These are phyloP conservation scores for Primulina eburnea DNA, from an alignment of 257 asterid genomes.

Conservation along the genomic window DNA sequence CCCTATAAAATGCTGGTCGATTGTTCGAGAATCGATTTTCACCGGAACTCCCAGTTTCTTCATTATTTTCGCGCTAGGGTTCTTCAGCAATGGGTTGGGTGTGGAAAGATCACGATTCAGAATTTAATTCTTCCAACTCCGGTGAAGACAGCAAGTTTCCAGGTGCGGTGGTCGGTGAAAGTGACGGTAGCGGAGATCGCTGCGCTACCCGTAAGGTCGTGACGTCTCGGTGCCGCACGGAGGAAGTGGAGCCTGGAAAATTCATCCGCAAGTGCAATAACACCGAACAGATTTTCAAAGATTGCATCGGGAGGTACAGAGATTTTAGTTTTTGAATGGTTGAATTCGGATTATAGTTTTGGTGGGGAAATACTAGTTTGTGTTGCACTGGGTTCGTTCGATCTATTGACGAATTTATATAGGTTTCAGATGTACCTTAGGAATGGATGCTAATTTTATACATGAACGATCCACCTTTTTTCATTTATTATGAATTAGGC, in stretches of 20 bases:
- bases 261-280: conserved; percentile 82
- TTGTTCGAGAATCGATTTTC: too few species aligned
- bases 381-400: background rate
- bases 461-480: background rate
- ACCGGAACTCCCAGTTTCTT: too few species aligned
- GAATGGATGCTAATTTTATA: background rate
- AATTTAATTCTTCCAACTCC: too few species aligned
- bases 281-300: conserved; percentile 63
- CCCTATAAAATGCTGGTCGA: too few species aligned
- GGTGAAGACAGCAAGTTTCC: too few species aligned
- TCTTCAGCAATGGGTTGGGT: conserved; percentile 58
- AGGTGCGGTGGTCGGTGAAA: conserved; percentile 11
- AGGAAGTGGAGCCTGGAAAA: conserved; percentile 80
- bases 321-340: too few species aligned
- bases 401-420: conserved; percentile 1
- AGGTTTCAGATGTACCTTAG: background rate
- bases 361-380: background rate
- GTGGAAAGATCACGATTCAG: too few species aligned
- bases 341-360: background rate
- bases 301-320: conserved; percentile 69
- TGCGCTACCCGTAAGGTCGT: conserved; percentile 66
- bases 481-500: background rate
- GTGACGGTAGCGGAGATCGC: conserved; percentile 28
- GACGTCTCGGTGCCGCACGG: conserved; percentile 66
- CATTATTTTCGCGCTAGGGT: too few species aligned